Evolutionary conservation across 768 basidiomycete species (phyloP), one percentile per base, ranked within the genome.

Genomic region (Vararia minispora): DNA sequence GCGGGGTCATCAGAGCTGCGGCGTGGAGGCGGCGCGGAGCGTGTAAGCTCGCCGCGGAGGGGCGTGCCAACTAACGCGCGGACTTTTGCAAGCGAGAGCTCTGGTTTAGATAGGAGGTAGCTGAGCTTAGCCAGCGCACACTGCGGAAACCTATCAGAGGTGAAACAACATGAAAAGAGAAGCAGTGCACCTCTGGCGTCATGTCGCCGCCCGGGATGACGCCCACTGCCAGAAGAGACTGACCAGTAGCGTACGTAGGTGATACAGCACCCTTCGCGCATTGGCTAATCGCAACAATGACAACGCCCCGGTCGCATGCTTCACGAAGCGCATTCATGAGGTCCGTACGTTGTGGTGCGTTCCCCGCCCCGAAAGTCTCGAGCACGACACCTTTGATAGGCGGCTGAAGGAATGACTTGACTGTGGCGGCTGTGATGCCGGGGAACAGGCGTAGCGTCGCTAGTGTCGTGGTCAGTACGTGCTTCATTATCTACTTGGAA

Each of bases 341-440:
- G 47, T 90, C 89, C 33, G 67, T 42, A 10, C 85, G 71, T 49
- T 88, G 80, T 0, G 92, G 90, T 8, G 89, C 87, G 58, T 97
- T 97, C 0, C 92, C 92, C 1, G 89, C 79, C 6, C 92, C 92
- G 56, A 87, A 97, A 2, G 85, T 88, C 55, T 94, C 87, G 2
- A 97, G 65, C 8, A 97, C 80, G 2, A 91, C 79, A 3, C 90
- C 91, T 22, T 69, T 72, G 6, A 79, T 74, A 4, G 83, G 80
- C 9, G 81, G 76, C 33, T 64, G 67, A 12, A 89, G 69, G 53
- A 91, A 91, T 3, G 83, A 79, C 13, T 66, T 76, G 33, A 91
- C 62, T 3, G 84, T 86, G 8, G 72, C 63, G 0, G 73, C 69
- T 11, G 81, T 76, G 44, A 94, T 89, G 14, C 90, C 90, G 4